These are phyloP conservation scores for Tieghemiomyces parasiticus DNA, from an alignment of 192 early-diverging fungal genomes.

Conservation along the genomic window DNA sequence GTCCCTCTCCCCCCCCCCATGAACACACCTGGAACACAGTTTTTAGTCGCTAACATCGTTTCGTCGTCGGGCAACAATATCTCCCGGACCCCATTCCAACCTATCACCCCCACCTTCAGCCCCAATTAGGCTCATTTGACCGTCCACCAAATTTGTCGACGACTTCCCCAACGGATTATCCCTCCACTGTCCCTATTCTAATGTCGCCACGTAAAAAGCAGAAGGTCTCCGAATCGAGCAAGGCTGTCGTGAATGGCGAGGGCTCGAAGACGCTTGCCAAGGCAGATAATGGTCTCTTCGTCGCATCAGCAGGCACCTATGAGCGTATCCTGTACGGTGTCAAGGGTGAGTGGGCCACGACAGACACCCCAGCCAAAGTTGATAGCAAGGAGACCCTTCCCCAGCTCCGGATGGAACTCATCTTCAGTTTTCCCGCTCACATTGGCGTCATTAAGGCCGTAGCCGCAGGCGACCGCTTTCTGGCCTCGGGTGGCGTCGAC, in stretches of 20 bases:
- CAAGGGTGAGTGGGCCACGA: conserved; percentile 41
- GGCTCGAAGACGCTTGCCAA: not conserved
- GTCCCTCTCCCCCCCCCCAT: no score
- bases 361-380: not conserved
- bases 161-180: no score
- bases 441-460: conserved; percentile 85
- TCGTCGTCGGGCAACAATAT: no score
- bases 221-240: not conserved
- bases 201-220: not conserved
- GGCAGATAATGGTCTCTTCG: conserved; percentile 17
- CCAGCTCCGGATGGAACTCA: conserved; percentile 38
- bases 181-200: no score
- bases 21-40: no score
- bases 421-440: conserved; percentile 94
- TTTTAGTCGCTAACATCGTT: no score
- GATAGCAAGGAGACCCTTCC: no score
- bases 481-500: conserved; percentile 93
- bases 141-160: no score
- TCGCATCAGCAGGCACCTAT: conserved; percentile 66
- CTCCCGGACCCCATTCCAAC: no score
- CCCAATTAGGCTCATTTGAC: no score
- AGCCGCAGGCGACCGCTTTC: conserved; percentile 51
- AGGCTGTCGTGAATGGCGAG: not conserved
- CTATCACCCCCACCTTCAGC: no score
- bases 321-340: conserved; percentile 95